phyloP scores from a whole-genome alignment of 345 rosid species.

The Reutealis trisperma region DNA sequence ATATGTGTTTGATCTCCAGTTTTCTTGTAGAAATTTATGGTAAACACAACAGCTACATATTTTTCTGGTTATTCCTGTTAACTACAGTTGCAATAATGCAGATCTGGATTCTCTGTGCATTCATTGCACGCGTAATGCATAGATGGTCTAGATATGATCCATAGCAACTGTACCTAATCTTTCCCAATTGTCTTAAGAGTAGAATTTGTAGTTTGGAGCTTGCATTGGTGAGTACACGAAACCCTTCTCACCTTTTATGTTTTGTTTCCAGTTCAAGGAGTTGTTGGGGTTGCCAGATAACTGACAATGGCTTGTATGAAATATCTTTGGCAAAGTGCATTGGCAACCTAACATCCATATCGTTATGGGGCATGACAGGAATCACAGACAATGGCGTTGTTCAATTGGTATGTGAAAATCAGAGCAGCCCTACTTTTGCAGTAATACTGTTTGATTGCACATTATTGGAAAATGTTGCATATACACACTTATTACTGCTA shows the following conservation, averaged over 20 bases:
- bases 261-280: slow-evolving; percentile 65
- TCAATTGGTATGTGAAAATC: slow-evolving; percentile 56
- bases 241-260: neutral
- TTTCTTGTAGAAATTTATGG: neutral
- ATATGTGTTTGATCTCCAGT: neutral
- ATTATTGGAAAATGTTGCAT: neutral
- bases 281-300: slow-evolving; percentile 92
- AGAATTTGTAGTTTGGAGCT: neutral
- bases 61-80: too few relatives aligned
- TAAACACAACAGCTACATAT: too few relatives aligned
- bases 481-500: neutral
- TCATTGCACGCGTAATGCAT: neutral
- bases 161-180: neutral
- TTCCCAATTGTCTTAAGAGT: neutral
- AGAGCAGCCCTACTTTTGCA: neutral
- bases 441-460: neutral
- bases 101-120: neutral
- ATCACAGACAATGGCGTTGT: slow-evolving; percentile 88
- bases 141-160: neutral
- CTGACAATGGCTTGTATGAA: slow-evolving; percentile 69
- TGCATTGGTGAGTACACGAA: neutral
- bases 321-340: slow-evolving; percentile 72
- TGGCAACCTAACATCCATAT: slow-evolving; percentile 66
- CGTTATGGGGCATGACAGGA: slow-evolving; percentile 87
- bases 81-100: neutral